Conservation (phyloP, 345 rosid species). For the Odontarrhena argentea region DNA sequence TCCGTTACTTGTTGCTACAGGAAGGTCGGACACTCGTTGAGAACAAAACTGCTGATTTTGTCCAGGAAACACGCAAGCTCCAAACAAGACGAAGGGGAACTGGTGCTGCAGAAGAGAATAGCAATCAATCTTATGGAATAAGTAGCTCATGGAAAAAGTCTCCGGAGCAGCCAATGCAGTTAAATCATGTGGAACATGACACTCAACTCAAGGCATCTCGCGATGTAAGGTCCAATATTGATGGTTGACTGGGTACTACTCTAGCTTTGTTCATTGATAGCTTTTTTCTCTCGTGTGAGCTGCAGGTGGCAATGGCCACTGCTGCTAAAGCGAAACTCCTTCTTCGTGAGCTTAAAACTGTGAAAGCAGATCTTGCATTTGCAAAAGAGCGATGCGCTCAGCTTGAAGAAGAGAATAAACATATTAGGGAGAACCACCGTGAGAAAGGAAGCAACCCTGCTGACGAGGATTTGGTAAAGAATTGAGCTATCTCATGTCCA, state of each 20-base stretch:
- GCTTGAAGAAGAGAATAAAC: constrained; percentile 87
- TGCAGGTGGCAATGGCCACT: constrained; percentile 97
- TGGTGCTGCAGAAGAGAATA: constrained; percentile 39
- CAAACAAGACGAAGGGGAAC: constrained; percentile 69
- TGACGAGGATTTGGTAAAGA: constrained; percentile 85
- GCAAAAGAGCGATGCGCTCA: constrained; percentile 81
- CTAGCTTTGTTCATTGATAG: background rate
- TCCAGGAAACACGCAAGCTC: constrained; percentile 70
- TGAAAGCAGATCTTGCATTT: constrained; percentile 89
- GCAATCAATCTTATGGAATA: constrained; percentile 34
- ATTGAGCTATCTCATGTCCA: background rate
- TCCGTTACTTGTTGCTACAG: constrained; percentile 44
- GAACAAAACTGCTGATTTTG: constrained; percentile 73
- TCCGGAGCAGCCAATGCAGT: constrained; percentile 38
- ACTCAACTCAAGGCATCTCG: constrained; percentile 98
- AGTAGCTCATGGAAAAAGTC: constrained; percentile 53
- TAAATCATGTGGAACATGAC: constrained; percentile 58
- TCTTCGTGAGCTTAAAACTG: constrained; percentile 86
- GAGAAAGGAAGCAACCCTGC: constrained; percentile 75
- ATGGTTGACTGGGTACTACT: background rate
- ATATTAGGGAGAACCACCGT: constrained; percentile 71
- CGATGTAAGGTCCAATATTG: constrained; percentile 67
- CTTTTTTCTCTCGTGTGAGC: constrained; percentile 28
- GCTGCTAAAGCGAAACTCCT: constrained; percentile 97
- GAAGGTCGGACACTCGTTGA: constrained; percentile 83